Conservation (phyloP, 345 rosid genomes). For the Psidium friedrichsthalianum region DNA sequence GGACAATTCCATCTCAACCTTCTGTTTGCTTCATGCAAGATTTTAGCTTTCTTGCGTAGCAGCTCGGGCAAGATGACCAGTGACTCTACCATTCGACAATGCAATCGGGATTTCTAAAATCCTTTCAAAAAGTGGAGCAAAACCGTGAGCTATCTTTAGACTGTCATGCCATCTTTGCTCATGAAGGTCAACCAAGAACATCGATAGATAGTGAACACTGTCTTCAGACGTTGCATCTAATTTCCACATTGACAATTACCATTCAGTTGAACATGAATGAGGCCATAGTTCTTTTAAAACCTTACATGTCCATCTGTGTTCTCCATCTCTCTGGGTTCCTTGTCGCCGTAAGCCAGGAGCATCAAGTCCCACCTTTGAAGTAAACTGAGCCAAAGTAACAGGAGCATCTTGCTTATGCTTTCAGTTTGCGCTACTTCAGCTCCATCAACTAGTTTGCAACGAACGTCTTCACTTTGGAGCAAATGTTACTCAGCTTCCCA, state of each 20-base stretch:
- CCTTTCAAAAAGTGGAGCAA: slow-evolving; percentile 94
- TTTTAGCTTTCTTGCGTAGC: no score
- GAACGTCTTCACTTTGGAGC: no score
- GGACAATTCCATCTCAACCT: no score
- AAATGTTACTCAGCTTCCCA: no score
- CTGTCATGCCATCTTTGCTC: slow-evolving; percentile 95
- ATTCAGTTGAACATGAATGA: slow-evolving; percentile 65
- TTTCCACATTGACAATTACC: slow-evolving; percentile 92
- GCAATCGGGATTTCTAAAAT: slow-evolving; percentile 78
- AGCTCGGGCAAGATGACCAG: no score
- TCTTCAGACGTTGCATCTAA: slow-evolving; percentile 60
- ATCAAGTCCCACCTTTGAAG: no score
- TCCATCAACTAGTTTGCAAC: no score
- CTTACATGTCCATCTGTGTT: slow-evolving; percentile 68
- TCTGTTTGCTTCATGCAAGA: no score
- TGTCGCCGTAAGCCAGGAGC: no score
- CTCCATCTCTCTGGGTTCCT: slow-evolving; percentile 96
- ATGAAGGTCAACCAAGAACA: slow-evolving; percentile 76
- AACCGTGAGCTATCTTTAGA: slow-evolving; percentile 65
- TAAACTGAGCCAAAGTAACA: no score
- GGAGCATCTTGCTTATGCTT: no score
- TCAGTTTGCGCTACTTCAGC: no score
- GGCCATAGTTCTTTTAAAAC: slow-evolving; percentile 82
- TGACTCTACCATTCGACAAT: slow-evolving; percentile 92
- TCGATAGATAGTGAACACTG: slow-evolving; percentile 84